Conservation (phyloP, 495 filamentous ascomycete genomes). For the Neurospora tetrasperma region DNA sequence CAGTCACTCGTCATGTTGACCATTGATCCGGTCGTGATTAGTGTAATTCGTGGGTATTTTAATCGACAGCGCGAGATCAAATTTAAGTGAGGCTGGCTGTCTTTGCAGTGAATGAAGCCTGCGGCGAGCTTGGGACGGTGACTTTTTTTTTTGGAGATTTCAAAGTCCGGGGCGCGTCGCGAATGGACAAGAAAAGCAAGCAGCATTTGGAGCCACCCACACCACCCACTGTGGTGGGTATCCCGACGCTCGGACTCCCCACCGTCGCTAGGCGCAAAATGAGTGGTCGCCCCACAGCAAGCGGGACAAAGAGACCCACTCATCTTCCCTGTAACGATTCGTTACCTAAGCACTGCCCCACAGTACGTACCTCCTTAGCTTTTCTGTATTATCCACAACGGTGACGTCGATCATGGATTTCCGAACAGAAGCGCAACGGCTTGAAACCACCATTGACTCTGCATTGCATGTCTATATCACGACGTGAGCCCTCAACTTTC, state of each 20-base stretch:
- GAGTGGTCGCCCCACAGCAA: neutral
- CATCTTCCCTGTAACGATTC: neutral
- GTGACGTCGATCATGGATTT: neutral
- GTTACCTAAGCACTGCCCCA: neutral
- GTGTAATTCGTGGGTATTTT: neutral
- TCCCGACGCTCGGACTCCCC: neutral
- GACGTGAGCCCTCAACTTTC: neutral
- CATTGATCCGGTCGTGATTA: neutral
- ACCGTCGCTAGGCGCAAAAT: neutral
- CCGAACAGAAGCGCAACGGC: neutral
- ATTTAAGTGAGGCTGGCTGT: neutral
- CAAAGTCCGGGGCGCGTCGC: neutral
- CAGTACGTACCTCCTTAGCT: neutral
- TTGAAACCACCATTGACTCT: neutral
- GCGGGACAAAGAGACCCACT: neutral
- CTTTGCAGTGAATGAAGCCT: neutral
- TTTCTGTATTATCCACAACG: neutral
- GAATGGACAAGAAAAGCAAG: neutral
- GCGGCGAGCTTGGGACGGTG: neutral
- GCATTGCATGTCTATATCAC: neutral
- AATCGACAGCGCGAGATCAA: neutral
- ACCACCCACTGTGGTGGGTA: neutral
- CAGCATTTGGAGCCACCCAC: neutral
- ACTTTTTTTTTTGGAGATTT: neutral
- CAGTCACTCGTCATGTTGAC: conserved; percentile 44